Evolutionary conservation across 805 yeast species (phyloP).

Genomic region (Barnettozyma sucrosica): DNA sequence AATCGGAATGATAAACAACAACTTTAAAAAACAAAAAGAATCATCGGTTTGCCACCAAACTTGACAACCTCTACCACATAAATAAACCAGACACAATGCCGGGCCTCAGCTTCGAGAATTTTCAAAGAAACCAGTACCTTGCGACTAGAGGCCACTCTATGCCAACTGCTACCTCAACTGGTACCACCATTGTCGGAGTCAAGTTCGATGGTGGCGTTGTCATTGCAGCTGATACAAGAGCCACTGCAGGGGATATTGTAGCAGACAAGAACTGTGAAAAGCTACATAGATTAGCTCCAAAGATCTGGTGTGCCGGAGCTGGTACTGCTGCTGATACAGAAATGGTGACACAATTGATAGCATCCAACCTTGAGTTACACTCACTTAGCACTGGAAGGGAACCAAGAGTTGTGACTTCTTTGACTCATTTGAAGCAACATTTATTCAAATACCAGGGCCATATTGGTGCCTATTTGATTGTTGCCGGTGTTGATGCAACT

Average conservation of each 20-base stretch:
- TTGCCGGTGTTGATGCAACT: conserved; percentile 97
- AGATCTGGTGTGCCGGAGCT: conserved; percentile 99
- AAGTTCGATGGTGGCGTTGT: conserved; percentile 91
- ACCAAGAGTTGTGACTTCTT: conserved; percentile 90
- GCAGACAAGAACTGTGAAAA: conserved; percentile 98
- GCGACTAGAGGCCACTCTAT: conserved; percentile 65
- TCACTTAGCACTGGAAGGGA: conserved; percentile 74
- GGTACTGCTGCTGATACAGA: conserved; percentile 99
- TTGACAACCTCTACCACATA: not conserved
- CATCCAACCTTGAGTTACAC: conserved; percentile 88
- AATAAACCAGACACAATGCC: conserved; percentile 44
- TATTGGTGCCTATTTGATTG: conserved; percentile 93
- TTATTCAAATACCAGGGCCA: conserved; percentile 96
- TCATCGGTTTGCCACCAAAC: not conserved
- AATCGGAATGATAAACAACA: not conserved
- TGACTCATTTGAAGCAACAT: conserved; percentile 92
- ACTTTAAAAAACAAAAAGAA: not conserved
- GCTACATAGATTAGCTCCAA: conserved; percentile 82
- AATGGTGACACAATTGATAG: conserved; percentile 90
- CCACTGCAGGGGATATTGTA: conserved; percentile 92
- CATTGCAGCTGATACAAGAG: conserved; percentile 98
- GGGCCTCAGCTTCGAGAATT: conserved; percentile 90
- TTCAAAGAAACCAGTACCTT: conserved; percentile 78
- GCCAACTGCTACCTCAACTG: conserved; percentile 93
- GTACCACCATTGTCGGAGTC: conserved; percentile 98